phyloP scores from a whole-genome alignment of 192 early-diverging fungal genomes.

The Lobulomyces angularis region DNA sequence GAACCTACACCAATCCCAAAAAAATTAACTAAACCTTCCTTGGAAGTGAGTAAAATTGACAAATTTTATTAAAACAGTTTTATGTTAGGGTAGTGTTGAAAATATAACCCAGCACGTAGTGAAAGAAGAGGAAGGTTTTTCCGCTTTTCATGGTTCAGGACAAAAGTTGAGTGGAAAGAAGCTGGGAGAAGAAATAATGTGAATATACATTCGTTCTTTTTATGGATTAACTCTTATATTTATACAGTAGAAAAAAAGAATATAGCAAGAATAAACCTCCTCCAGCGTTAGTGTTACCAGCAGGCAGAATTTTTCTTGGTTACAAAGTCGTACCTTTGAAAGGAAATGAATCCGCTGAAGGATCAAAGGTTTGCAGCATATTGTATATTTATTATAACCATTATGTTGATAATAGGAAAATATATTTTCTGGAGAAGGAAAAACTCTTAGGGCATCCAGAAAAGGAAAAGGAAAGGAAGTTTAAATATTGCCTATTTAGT shows the following conservation, averaged over 20 bases:
- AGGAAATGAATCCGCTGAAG: conserved; percentile 21
- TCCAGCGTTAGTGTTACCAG: conserved; percentile 66
- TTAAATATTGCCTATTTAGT: too few species aligned
- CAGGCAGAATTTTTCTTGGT: conserved; percentile 83
- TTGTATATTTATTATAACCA: not conserved
- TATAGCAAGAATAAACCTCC: conserved; percentile 30
- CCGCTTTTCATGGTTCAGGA: conserved; percentile 36
- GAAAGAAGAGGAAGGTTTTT: conserved; percentile 18
- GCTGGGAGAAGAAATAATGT: not conserved
- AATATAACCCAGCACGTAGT: conserved; percentile 34
- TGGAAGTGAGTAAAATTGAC: conserved; percentile 4
- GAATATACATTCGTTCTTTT: conserved; percentile 11
- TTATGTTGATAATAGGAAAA: not conserved
- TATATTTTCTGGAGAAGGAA: conserved; percentile 29
- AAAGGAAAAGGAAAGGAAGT: conserved; percentile 17
- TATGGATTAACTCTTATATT: not conserved
- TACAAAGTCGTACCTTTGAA: conserved; percentile 40
- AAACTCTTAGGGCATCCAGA: conserved; percentile 38
- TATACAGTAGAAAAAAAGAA: not conserved
- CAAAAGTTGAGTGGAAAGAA: conserved; percentile 30
- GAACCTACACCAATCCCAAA: conserved; percentile 51
- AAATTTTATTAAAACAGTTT: conserved; percentile 4
- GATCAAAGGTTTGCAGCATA: not conserved
- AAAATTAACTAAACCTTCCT: conserved; percentile 4
- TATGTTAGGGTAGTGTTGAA: not conserved